phyloP scores from a whole-genome alignment of 208 protist genomes.

The Acanthamoeba triangularis region DNA sequence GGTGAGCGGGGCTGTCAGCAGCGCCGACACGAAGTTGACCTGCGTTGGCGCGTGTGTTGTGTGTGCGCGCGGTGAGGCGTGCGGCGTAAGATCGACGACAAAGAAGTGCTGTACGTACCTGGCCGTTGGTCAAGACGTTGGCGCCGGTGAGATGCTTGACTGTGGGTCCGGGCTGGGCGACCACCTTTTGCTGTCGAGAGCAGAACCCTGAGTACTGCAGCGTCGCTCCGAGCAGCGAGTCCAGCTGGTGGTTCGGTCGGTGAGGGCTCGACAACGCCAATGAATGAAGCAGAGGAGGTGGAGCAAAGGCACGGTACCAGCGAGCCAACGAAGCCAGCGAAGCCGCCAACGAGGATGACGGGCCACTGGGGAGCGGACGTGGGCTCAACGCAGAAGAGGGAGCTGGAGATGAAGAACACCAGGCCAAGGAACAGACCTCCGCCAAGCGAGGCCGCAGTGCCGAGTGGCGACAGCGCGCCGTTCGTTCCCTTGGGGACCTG shows the following conservation, averaged over 20 bases:
- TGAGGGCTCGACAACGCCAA: neutral
- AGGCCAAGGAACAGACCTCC: conserved; percentile 84
- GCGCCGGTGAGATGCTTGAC: conserved; percentile 72
- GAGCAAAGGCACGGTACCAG: conserved; percentile 31
- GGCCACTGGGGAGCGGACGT: neutral
- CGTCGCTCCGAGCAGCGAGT: conserved; percentile 83
- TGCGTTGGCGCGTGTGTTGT: no score
- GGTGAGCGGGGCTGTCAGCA: conserved; percentile 49
- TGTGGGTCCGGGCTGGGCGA: conserved; percentile 8
- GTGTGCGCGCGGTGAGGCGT: neutral
- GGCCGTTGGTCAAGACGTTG: conserved; percentile 80
- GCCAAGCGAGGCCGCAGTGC: conserved; percentile 50
- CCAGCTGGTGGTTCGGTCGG: conserved; percentile 44
- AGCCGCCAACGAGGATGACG: conserved; percentile 77
- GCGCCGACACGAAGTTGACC: conserved; percentile 67
- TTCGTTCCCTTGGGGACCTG: conserved; percentile 84
- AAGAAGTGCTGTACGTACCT: conserved; percentile 72
- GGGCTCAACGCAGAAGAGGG: neutral
- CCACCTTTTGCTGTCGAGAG: conserved; percentile 51
- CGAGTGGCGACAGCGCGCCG: conserved; percentile 74
- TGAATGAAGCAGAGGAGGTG: neutral
- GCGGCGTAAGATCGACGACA: neutral
- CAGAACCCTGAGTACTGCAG: conserved; percentile 82
- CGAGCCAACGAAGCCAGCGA: conserved; percentile 80
- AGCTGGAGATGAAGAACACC: conserved; percentile 48